These are phyloP conservation scores for Emmonsiellopsis sp. DNA, from an alignment of 2,329 filamentous ascomycete species.

Conservation along the genomic window DNA sequence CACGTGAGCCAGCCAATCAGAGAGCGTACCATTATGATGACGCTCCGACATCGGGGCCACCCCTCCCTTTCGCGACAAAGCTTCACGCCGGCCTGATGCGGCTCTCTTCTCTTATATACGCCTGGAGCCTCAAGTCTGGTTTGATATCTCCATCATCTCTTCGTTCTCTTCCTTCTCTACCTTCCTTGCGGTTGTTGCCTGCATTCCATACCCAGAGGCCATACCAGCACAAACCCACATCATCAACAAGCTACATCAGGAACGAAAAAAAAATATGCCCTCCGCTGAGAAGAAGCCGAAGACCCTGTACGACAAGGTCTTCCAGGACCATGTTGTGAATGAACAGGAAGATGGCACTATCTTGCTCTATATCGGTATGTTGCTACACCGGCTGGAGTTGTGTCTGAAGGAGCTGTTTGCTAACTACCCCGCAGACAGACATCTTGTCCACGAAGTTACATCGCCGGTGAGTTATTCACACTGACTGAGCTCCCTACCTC, in stretches of 20 bases:
- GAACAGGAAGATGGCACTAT: conserved; percentile 90
- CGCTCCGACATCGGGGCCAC: conserved; percentile 26
- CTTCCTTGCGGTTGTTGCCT: not conserved
- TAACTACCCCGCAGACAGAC: conserved; percentile 56
- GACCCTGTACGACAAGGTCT: conserved; percentile 97
- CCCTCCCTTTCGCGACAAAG: conserved; percentile 17
- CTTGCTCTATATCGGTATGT: conserved; percentile 81
- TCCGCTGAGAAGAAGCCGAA: conserved; percentile 60
- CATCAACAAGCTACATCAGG: not conserved
- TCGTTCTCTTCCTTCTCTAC: not conserved
- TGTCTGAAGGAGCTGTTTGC: not conserved
- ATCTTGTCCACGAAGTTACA: conserved; percentile 97
- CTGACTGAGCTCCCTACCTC: conserved; percentile 9
- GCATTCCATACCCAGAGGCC: not conserved
- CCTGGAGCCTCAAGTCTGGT: not conserved
- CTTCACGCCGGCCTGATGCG: not conserved
- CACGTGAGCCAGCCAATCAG: conserved; percentile 18
- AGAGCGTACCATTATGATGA: conserved; percentile 21
- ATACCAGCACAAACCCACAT: not conserved
- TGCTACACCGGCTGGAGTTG: not conserved
- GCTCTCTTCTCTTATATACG: not conserved
- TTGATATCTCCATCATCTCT: not conserved
- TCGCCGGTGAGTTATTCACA: conserved; percentile 59
- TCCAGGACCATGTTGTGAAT: conserved; percentile 87
- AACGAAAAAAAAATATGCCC: conserved; percentile 53